Evolutionary conservation across 805 yeast species (phyloP).

Genomic region (Torulaspora delbrueckii): DNA sequence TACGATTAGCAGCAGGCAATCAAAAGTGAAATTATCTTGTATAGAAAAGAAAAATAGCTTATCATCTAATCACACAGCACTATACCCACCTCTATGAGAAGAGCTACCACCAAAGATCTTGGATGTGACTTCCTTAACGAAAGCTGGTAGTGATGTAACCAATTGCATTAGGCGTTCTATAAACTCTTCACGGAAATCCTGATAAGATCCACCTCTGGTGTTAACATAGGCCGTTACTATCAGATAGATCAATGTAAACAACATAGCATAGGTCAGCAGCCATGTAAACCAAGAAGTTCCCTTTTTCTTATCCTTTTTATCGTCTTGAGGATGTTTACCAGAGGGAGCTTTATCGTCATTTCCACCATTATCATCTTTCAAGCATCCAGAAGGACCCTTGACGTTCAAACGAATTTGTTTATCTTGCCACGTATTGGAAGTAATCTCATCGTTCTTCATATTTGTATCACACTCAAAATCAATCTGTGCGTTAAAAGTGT

Average conservation of each 20-base stretch:
- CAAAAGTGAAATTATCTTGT: constrained; percentile 5
- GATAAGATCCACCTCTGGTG: constrained; percentile 60
- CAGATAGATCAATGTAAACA: constrained; percentile 69
- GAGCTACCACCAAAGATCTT: constrained; percentile 57
- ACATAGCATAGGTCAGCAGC: constrained; percentile 61
- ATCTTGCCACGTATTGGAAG: constrained; percentile 25
- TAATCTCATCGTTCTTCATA: constrained; percentile 32
- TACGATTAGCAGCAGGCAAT: constrained; percentile 43
- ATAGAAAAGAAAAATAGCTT: not conserved
- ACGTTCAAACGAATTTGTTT: constrained; percentile 28
- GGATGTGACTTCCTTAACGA: constrained; percentile 60
- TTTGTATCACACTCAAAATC: constrained; percentile 45
- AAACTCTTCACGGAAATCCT: constrained; percentile 71
- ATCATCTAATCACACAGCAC: constrained; percentile 54
- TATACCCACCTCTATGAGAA: constrained; percentile 72
- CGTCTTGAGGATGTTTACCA: constrained; percentile 24
- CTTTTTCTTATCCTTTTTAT: constrained; percentile 26
- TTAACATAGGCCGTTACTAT: constrained; percentile 67
- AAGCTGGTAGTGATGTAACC: constrained; percentile 55
- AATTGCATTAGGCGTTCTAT: constrained; percentile 61
- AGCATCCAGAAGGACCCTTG: constrained; percentile 44
- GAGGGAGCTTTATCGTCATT: constrained; percentile 21
- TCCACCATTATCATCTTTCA: constrained; percentile 29
- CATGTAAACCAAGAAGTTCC: constrained; percentile 58
- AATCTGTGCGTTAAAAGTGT: constrained; percentile 43